Conservation (phyloP, 768 basidiomycete species). For the Suillus subaureus region DNA sequence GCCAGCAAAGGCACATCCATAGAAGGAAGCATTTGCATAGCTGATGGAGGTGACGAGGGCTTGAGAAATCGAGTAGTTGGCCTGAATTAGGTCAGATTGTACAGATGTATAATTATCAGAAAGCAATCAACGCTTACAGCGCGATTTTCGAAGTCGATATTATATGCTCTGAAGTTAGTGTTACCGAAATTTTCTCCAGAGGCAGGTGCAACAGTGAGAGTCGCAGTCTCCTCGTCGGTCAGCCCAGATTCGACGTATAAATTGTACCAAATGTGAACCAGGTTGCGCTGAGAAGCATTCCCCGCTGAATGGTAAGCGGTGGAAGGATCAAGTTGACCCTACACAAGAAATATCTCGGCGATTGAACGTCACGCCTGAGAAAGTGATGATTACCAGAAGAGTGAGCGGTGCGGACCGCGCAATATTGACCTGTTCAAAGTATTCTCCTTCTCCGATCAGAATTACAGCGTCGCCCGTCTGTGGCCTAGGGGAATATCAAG, state of each 20-base stretch:
- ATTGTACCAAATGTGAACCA: slow-evolving; percentile 58
- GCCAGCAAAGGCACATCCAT: slow-evolving; percentile 60
- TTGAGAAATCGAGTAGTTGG: slow-evolving; percentile 60
- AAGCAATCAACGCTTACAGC: slow-evolving; percentile 45
- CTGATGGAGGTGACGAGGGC: slow-evolving; percentile 65
- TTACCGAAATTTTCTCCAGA: slow-evolving; percentile 53
- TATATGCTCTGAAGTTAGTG: slow-evolving; percentile 63
- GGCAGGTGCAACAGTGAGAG: slow-evolving; percentile 56
- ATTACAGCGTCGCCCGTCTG: slow-evolving; percentile 44
- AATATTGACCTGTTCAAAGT: slow-evolving; percentile 61
- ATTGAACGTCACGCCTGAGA: slow-evolving; percentile 4
- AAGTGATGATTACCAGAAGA: slow-evolving; percentile 45
- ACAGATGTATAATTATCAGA: background rate
- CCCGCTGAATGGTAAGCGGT: slow-evolving; percentile 41
- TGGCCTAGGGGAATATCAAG: slow-evolving; percentile 36
- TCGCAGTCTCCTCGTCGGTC: slow-evolving; percentile 62
- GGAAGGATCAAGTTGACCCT: slow-evolving; percentile 53
- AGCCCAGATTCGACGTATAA: slow-evolving; percentile 42
- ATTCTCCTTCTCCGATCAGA: slow-evolving; percentile 59
- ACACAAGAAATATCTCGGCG: background rate
- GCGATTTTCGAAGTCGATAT: slow-evolving; percentile 67
- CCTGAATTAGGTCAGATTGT: slow-evolving; percentile 25
- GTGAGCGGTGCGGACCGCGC: slow-evolving; percentile 56
- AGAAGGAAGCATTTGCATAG: slow-evolving; percentile 67
- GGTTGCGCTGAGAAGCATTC: slow-evolving; percentile 45